Evolutionary conservation across 257 asterid genomes (phyloP), one percentile per base, ranked within the genome.

Genomic region (Solanum raphanifolium): DNA sequence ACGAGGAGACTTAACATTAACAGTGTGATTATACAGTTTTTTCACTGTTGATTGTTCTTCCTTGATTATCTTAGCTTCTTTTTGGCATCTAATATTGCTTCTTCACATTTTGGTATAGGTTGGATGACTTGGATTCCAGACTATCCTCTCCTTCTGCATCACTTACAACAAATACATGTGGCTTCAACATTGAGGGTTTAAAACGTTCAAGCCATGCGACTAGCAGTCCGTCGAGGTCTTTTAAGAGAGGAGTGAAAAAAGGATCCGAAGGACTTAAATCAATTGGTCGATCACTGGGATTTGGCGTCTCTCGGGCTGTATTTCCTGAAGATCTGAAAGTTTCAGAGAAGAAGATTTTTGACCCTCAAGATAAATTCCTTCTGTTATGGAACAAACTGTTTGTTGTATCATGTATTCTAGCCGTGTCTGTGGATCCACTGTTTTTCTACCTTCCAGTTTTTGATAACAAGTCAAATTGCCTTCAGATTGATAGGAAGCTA

Each of bases 241-340:
- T 95, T 84, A 94, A 94, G 94, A 94, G 90, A 90, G 97, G 99
- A 86, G 94, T 97, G 96, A 92, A 85, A 83, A 97, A 95, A 91
- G 98, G 99, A 58, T 96, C 99, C 75, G 93, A 94, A 91, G 99
- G 99, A 89, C 97, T 97, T 86, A 95, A 93, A 88, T 95, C 99
- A 27, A 92, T 97, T 85, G 98, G 98, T 39, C 94, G 98, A 86
- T 90, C 98, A 89, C 95, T 97, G 74, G 98, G 99, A 81, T 93
- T 96, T 88, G 99, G 99, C 3, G 98, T 93, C 88, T 92, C 99
- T 21, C 90, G 90, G 87, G 98, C 99, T 73, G 99, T 97, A 83
- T 97, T 97, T 85, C 96, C 99, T 1, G 99, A 97, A 91, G 99
- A 97, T 91, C 98, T 97, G 82, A 91, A 95, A 92, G 98, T 91